Base-by-base conservation (phyloP, 176 grass and related monocot genomes). In the Oryza officinalis region DNA sequence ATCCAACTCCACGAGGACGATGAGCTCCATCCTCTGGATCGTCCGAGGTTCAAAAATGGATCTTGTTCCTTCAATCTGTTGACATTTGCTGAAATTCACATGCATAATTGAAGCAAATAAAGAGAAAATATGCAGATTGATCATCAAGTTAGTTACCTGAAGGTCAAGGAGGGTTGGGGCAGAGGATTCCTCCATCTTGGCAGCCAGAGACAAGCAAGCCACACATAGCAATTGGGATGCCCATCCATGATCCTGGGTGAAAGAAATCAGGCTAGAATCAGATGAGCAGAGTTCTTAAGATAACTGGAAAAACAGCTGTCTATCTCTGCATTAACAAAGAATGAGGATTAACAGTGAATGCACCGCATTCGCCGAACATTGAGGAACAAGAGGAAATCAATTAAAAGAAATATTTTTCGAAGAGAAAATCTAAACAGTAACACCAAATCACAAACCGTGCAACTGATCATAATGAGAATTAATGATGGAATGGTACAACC, bases 21-120 rank as follows among this genome's bases (percentile, higher is more conserved):
- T 81, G 35, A 90, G 88, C 91, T 93, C 91, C 91, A 93, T 93
- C 44, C 88, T 83, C 41, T 50, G 79, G 25, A 93, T 76, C 8
- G 85, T 93, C 41, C 70, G 74, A 73, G 91, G 81, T 31, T 93
- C 91, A 26, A 93, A 93, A 15, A 93, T 57, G 80, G 63, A 87
- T 69, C 76, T 84, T 35, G 83, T 65, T 46, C 70, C 67, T 32
- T 87, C 86, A 35, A 84, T 87, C 92, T 94, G 13, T 37, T 17
- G 65, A 11, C 28, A 69, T 69, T 69, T 37, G 44, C 13, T 54
- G 15, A 50, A 27, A 8, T 6, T 49, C 41, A 22, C 18, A 52
- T 31, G 44, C 71, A 31, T 50, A 74, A 26, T 1, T 27, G 3
- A 72, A 17, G 22, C 40, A 72, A 2, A 45, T 27, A 8, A 47